Evolutionary conservation across 352 stramenopile species (phyloP), one percentile per base, ranked within the genome.

Genomic region (Phytophthora pinifolia): DNA sequence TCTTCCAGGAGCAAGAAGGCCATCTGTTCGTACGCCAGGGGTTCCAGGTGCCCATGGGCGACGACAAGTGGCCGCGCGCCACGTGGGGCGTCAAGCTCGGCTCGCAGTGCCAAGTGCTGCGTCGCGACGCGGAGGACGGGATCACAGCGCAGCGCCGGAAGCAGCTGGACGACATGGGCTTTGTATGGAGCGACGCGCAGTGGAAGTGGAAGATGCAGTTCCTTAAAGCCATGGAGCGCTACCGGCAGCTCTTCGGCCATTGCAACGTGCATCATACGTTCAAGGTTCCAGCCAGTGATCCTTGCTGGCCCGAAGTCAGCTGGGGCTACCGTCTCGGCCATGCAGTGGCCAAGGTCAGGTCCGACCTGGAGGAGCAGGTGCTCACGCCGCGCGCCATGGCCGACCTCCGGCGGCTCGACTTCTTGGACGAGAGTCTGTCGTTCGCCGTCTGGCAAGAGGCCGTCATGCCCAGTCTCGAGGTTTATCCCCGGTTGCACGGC

Each of bases 21-120:
- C 89, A 98, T 64, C 66, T 97, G 25, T 88, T 96, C 33, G 89
- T 98, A 12, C 88, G 88, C 17, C 89, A 97, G 49, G 65, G 74
- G 22, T 98, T 97, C 63, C 74, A 84, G 31, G 82, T 98, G 7
- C 89, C 90, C 2, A 35, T 70, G 12, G 65, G 81, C 37, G 71
- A 85, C 46, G 29, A 67, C 9, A 74, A 76, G 13, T 98, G 89
- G 86, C 89, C 92, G 46, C 68, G 88, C 25, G 74, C 88, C 6
- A 78, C 88, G 9, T 96, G 89, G 86, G 90, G 88, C 13, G 74
- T 98, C 31, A 86, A 92, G 33, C 70, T 98, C 17, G 94, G 94
- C 30, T 86, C 80, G 27, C 72, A 92, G 38, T 94, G 96, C n/a
- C 92, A 97, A 66, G 53, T 94, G 10, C 79, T 98, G 54, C 88